A percentile compares a stretch with the other conserved stretches of the same genome.
phyloP scores from a whole-genome alignment of 2,329 filamentous ascomycete genomes.

The Ascosphaera apis region DNA sequence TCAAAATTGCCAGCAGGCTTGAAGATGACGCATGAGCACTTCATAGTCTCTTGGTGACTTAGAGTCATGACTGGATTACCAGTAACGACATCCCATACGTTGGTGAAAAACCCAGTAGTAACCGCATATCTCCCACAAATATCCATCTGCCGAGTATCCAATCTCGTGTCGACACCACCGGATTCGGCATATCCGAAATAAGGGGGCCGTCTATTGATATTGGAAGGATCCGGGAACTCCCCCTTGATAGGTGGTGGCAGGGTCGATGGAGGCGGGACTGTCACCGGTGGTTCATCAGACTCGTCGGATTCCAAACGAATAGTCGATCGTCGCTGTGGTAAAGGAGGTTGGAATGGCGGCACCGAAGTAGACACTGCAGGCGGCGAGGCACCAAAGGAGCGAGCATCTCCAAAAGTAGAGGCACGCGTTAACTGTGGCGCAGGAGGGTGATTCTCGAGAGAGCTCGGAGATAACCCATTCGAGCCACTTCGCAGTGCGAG shows the following conservation, averaged over 20 bases:
- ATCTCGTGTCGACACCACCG: constrained; percentile 60
- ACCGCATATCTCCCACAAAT: constrained; percentile 74
- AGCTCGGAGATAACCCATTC: too few species aligned
- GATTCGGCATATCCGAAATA: constrained; percentile 46
- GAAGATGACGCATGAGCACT: constrained; percentile 60
- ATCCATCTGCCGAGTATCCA: constrained; percentile 68
- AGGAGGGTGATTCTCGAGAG: too few species aligned
- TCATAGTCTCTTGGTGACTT: constrained; percentile 64
- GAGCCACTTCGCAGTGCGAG: too few species aligned
- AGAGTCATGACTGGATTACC: constrained; percentile 64
- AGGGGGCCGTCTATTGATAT: constrained; percentile 65
- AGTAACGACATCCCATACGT: constrained; percentile 66
- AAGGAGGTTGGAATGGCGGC: too few species aligned
- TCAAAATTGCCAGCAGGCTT: constrained; percentile 58
- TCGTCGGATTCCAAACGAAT: too few species aligned
- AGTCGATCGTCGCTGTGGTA: too few species aligned
- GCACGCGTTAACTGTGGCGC: too few species aligned
- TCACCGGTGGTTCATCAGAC: constrained; percentile 25
- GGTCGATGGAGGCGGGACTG: constrained; percentile 25
- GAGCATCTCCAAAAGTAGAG: too few species aligned
- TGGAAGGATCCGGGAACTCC: constrained; percentile 68
- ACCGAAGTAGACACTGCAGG: too few species aligned
- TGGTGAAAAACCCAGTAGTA: constrained; percentile 65
- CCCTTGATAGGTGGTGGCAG: too few species aligned
- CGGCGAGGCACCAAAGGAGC: too few species aligned